phyloP scores from a whole-genome alignment of 1,284 basidiomycete genomes.

The Ceratobasidium sp. region DNA sequence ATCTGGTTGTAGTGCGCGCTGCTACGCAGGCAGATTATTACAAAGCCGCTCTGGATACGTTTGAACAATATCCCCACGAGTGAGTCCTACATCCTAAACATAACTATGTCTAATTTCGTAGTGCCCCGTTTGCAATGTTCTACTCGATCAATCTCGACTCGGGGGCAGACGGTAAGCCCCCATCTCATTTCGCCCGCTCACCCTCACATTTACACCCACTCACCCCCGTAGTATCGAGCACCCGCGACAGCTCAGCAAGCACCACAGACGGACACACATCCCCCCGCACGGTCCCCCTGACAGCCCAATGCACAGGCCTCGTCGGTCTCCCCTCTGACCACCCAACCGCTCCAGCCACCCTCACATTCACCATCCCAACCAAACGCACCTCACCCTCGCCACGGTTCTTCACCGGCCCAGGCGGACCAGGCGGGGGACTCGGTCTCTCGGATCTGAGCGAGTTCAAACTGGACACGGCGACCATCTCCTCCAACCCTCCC shows the following conservation, averaged over 20 bases:
- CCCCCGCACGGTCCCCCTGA: constrained; percentile 18
- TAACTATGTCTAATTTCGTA: background rate
- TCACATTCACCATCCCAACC: constrained; percentile 9
- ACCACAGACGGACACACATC: constrained; percentile 14
- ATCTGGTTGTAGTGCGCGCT: constrained; percentile 8
- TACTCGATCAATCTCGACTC: background rate
- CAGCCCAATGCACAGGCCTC: constrained; percentile 27
- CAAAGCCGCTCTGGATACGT: background rate
- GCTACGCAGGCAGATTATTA: constrained; percentile 22
- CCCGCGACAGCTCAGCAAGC: constrained; percentile 15
- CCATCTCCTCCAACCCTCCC: constrained; percentile 11
- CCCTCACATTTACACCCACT: background rate
- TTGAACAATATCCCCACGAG: constrained; percentile 24
- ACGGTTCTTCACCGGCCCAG: constrained; percentile 11
- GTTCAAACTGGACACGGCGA: constrained; percentile 13
- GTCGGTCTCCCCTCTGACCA: constrained; percentile 37
- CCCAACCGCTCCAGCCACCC: constrained; percentile 24
- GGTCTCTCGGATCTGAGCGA: background rate
- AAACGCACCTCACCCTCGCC: constrained; percentile 19
- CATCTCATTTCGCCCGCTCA: no score
- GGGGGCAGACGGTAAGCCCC: background rate
- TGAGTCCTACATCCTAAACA: background rate
- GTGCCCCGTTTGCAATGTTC: constrained; percentile 34
- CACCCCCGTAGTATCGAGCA: background rate
- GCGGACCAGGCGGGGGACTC: background rate